phyloP scores from a whole-genome alignment of 768 basidiomycete genomes.

The Roridomyces roridus region DNA sequence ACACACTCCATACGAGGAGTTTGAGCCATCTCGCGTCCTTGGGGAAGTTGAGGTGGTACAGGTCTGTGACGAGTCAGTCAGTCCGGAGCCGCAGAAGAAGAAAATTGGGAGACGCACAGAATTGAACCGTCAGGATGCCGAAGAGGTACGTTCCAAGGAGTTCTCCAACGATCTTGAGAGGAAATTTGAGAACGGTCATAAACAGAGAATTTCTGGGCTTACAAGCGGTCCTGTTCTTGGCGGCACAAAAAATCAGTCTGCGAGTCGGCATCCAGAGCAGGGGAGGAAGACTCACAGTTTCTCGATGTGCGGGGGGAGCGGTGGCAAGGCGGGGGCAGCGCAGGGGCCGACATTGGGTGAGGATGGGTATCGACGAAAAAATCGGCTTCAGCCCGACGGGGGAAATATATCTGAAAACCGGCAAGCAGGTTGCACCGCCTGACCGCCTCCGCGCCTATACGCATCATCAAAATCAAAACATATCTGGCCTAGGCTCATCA shows the following conservation, averaged over 20 bases:
- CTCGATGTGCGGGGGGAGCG: neutral
- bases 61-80: neutral
- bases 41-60: slow-evolving; percentile 2
- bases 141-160: neutral
- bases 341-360: neutral
- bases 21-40: neutral
- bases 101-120: neutral
- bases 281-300: neutral
- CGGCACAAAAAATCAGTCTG: neutral
- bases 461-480: no score
- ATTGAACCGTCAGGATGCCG: neutral
- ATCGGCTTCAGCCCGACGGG: no score
- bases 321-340: neutral
- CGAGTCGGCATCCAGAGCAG: neutral
- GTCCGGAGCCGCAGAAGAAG: neutral
- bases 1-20: neutral
- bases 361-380: no score
- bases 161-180: neutral
- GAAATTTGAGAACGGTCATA: neutral
- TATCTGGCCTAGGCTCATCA: no score
- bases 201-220: neutral
- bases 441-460: no score
- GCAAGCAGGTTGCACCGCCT: no score
- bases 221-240: neutral
- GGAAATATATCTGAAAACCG: no score